Evolutionary conservation across 306 rosid species (phyloP), one percentile per base, ranked within the genome.

Genomic region (Cucurbita maxima): DNA sequence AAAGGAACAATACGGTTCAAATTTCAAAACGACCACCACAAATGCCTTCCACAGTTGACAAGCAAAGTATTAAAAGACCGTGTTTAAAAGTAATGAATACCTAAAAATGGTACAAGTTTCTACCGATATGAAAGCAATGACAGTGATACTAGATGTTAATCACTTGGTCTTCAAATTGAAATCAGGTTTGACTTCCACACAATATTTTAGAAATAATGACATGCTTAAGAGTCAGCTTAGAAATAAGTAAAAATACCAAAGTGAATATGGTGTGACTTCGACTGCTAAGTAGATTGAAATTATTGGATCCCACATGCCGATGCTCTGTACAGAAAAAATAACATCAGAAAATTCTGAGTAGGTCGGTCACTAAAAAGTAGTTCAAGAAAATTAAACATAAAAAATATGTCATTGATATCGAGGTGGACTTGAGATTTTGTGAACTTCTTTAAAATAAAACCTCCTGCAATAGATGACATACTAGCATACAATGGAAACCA

Each of bases 211-310:
- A 66, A 66, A 43, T 6, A 59, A 59, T 6, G 54, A 18, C 16
- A 5, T 10, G 3, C 72, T 63, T 20, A 67, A 15, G n/a, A 47
- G 22, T 15, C 20, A 69, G 14, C 22, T 47, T 47, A 56, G 76
- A 68, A 77, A 48, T 58, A 40, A 75, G 68, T 77, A 44, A 79
- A 51, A 77, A 75, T 91, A 91, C 97, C 97, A 91, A 71, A 78
- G 97, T 88, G 84, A 90, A 88, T 79, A 90, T 85, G 68, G 95
- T 88, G 89, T 88, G 95, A 87, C 96, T 90, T 79, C 96, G 94
- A 79, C 96, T 90, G 88, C 96, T 90, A 52, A 87, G 83, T 50
- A 88, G 85, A 82, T 90, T 91, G 89, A 91, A 83, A 83, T 91
- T 91, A 82, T 91, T 91, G 59, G 97, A 91, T 68, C 97, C 97